A percentile compares a stretch with the other conserved stretches of the same genome.
Evolutionary conservation across 257 asterid species (phyloP).

Genomic region (Primulina eburnea): DNA sequence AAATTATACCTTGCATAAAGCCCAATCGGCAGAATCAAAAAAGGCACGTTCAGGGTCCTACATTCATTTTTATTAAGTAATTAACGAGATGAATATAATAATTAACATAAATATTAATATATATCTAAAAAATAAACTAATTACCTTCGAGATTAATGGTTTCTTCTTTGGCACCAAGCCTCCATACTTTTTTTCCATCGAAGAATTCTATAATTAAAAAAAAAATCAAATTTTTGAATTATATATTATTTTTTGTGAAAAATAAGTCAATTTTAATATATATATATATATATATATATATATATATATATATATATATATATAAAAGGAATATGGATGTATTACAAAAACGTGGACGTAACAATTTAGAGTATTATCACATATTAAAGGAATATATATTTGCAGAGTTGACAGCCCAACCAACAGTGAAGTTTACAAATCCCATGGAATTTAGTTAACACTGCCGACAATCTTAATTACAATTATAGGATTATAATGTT

Average conservation of each 20-base stretch:
- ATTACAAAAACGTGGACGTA: not conserved
- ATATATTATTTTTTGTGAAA: not conserved
- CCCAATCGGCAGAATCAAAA: conserved; percentile 96
- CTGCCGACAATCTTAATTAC: conserved; percentile 31
- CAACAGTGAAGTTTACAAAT: conserved; percentile 14
- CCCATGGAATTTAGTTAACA: conserved; percentile 18
- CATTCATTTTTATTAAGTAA: not conserved
- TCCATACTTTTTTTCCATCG: conserved; percentile 56
- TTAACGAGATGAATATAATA: not conserved
- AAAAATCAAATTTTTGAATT: conserved; percentile 12
- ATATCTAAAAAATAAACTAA: not conserved
- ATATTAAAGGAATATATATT: not conserved
- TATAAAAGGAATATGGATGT: not conserved
- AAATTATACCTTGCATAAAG: conserved; percentile 58
- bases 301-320: no score
- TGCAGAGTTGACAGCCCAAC: conserved; percentile 23
- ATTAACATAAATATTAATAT: not conserved
- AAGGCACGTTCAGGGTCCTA: conserved; percentile 82
- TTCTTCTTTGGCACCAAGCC: conserved; percentile 76
- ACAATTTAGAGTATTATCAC: not conserved
- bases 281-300: no score
- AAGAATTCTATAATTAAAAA: conserved; percentile 31
- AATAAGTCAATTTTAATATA: no score
- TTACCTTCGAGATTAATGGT: conserved; percentile 77
- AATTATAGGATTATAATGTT: not conserved